Evolutionary conservation across 305 asterid genomes (phyloP).

Genomic region (Fraxinus dipetala): DNA sequence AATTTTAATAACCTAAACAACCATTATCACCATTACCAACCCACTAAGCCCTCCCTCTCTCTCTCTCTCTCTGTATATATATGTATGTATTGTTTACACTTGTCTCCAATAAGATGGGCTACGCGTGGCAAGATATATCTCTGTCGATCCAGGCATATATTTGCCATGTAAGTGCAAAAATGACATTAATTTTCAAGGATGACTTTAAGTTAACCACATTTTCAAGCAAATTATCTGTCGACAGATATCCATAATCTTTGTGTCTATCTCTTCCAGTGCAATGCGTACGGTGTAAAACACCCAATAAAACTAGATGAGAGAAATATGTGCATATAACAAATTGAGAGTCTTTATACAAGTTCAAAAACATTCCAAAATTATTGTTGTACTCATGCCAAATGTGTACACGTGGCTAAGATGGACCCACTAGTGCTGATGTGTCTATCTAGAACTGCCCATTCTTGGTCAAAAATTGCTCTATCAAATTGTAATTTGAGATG

Average conservation of each 20-base stretch:
- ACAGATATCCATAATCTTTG: background rate
- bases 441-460: background rate
- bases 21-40: slow-evolving; percentile 28
- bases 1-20: slow-evolving; percentile 17
- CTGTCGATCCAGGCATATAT: background rate
- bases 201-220: slow-evolving; percentile 45
- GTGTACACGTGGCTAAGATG: background rate
- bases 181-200: slow-evolving; percentile 37
- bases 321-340: background rate
- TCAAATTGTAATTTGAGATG: background rate
- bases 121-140: background rate
- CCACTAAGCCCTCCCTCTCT: background rate
- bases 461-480: background rate
- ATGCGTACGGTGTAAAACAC: background rate
- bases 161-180: slow-evolving; percentile 17
- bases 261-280: slow-evolving; percentile 9
- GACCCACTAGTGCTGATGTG: background rate
- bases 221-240: slow-evolving; percentile 62
- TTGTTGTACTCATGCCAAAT: background rate
- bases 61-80: background rate
- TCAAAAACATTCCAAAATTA: background rate
- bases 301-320: background rate
- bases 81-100: background rate
- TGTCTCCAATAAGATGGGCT: slow-evolving; percentile 20
- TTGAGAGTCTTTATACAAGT: background rate